Percentiles rank a stretch among this genome's conserved stretches.
Evolutionary conservation across 2,329 filamentous ascomycete species (phyloP).

Genomic region (Epichloe gansuensis): DNA sequence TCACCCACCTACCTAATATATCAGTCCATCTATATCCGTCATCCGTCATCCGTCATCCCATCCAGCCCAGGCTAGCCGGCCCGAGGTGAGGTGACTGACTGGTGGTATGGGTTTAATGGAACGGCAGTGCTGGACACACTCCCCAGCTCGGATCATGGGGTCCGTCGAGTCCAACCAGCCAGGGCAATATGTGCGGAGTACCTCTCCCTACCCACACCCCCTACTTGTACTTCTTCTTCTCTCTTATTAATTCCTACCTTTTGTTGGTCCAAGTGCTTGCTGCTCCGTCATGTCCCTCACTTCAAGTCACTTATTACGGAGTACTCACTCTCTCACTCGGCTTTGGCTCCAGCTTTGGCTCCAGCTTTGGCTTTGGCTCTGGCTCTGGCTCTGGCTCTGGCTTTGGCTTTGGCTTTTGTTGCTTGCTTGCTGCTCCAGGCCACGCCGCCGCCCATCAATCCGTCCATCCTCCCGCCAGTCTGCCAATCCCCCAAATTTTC

Average conservation of each 20-base stretch:
- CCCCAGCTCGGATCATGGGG: not conserved
- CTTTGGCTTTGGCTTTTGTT: not conserved
- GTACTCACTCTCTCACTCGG: not conserved
- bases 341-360: not conserved
- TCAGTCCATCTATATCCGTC: too few species aligned
- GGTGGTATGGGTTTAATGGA: slow-evolving; percentile 1
- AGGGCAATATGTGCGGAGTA: too few species aligned
- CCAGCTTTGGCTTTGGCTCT: not conserved
- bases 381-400: not conserved
- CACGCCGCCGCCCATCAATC: not conserved
- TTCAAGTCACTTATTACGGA: not conserved
- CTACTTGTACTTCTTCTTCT: not conserved
- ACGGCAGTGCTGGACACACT: not conserved
- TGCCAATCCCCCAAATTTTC: not conserved
- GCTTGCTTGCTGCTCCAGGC: not conserved
- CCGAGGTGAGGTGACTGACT: not conserved
- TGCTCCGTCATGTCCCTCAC: not conserved
- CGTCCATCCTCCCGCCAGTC: not conserved
- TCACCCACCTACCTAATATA: too few species aligned
- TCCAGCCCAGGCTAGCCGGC: not conserved
- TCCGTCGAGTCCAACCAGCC: not conserved
- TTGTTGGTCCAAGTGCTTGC: not conserved
- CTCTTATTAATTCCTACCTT: too few species aligned
- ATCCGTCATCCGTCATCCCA: too few species aligned
- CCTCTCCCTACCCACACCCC: not conserved